Evolutionary conservation across 768 basidiomycete genomes (phyloP), one percentile per base, ranked within the genome.

Genomic region (Russula sp.): DNA sequence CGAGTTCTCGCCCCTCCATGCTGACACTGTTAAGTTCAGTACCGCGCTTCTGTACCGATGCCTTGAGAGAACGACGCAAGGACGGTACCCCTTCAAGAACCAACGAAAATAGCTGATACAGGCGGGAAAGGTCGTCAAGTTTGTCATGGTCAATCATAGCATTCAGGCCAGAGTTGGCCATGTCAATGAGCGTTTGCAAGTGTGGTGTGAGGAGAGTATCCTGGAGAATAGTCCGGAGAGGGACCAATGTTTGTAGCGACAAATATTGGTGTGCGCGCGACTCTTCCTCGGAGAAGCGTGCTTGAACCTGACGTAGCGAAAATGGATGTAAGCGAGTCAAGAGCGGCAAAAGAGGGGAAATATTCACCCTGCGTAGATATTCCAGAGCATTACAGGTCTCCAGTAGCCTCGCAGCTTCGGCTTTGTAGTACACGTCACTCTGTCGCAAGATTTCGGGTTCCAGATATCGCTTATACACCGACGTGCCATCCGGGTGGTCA

Each of bases 241-340:
- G 83, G 0, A 76, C 70, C 0, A 82, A 80, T 1, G 94, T 96
- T 62, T 85, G 80, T 4, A 86, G 82, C 16, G 89, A 85, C 31
- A 98, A 80, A 72, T 97, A 98, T 69, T 94, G 88, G 62, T 91
- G 83, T 13, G 88, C 85, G 37, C 97, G 84, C 27, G 85, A 84
- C 40, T 90, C 85, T 73, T 99, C 97, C 20, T 89, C 85, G 9
- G 84, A 79, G 59, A 98, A 83, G 8, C 94, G 85, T 55, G 76
- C 75, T 75, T 97, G 92, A 9, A 85, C 88, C 92, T 95, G 73
- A 67, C 27, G 55, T 57, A 66, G 70, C 68, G 54, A 71, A 44
- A 58, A 48, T 47, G 11, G 16, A 60, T 37, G 35, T 9, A n/a
- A 55, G 61, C 4, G 52, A 20, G 40, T 22, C 34, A 20, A 14